phyloP scores from a whole-genome alignment of 768 basidiomycete species.

The Rhizopogon vinicolor region DNA sequence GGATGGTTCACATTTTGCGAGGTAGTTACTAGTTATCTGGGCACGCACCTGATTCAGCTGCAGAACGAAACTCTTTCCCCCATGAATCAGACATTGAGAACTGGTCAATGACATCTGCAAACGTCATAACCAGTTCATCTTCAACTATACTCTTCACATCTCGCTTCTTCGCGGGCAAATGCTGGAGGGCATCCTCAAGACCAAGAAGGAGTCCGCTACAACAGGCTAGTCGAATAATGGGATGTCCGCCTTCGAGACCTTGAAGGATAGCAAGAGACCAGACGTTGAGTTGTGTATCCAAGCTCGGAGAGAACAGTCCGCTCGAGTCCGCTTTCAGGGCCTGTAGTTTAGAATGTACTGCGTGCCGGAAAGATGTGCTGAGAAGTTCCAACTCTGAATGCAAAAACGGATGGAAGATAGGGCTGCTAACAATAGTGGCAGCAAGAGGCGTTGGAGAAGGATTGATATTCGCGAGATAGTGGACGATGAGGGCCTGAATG shows the following conservation, averaged over 20 bases:
- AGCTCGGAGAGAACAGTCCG: conserved; percentile 27
- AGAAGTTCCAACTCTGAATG: conserved; percentile 24
- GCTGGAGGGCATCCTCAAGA: conserved; percentile 45
- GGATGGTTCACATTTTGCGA: not conserved
- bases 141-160: conserved; percentile 45
- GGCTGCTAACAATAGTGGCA: conserved; percentile 26
- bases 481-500: conserved; percentile 21
- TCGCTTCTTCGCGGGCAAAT: conserved; percentile 22
- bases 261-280: conserved; percentile 51
- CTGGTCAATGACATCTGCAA: conserved; percentile 71
- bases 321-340: conserved; percentile 24
- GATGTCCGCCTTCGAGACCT: conserved; percentile 63
- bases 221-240: conserved; percentile 57
- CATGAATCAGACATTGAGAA: conserved; percentile 45
- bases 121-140: conserved; percentile 60
- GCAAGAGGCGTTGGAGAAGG: conserved; percentile 29
- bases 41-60: conserved; percentile 35
- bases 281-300: conserved; percentile 35
- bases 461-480: conserved; percentile 22
- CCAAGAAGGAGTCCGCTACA: conserved; percentile 63
- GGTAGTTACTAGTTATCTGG: not conserved
- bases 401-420: conserved; percentile 26
- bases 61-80: conserved; percentile 67
- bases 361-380: conserved; percentile 23
- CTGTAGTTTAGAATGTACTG: conserved; percentile 23